Base-by-base conservation (phyloP, 768 basidiomycete species). In the Hericium erinaceus region DNA sequence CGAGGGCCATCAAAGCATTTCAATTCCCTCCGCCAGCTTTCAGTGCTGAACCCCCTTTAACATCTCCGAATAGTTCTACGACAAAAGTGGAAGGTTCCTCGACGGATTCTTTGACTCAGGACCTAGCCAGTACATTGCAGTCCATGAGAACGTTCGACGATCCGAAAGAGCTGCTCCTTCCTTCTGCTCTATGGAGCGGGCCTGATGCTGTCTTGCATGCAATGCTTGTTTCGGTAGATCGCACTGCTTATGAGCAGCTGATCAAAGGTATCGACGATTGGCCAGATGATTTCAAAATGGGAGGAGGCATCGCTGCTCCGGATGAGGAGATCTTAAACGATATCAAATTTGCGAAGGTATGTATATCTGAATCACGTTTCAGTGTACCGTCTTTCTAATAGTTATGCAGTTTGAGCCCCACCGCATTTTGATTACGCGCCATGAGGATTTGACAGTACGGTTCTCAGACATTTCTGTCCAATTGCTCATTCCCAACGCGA, bases 381-480 rank as follows among this genome's bases (percentile, higher is more conserved):
- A 15, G 16, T 40, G 13, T 11, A 58, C 44, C 54, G 49, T 11
- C 46, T n/a, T 46, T 10, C 44, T 46, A 46, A 46, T 46, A 41
- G 38, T 24, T 40, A 24, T 28, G 33, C 55, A 85, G 83, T 80
- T 77, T 61, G 82, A 87, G 66, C 79, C 77, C 13, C 81, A 77
- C 62, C 80, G 88, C 20, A 68, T 94, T 4, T 70, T 89, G 18
- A 68, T 88, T 2, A 87, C 86, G 0, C 74, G 73, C 55, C 83
- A 89, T 64, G 70, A 72, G 10, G 84, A 92, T 66, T 72, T 83
- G 18, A 79, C 77, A 4, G 70, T 94, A 18, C 80, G 78, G 56
- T 88, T 94, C 68, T 81, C 82, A 61, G 92, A 95, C 67, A 69
- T 85, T 44, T 90, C 89, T 55, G 77, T 82, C 4, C 84, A 87